Evolutionary conservation across 73 alveolate genomes (phyloP), one percentile per base, ranked within the genome.

Genomic region (Breviolum minutum): DNA sequence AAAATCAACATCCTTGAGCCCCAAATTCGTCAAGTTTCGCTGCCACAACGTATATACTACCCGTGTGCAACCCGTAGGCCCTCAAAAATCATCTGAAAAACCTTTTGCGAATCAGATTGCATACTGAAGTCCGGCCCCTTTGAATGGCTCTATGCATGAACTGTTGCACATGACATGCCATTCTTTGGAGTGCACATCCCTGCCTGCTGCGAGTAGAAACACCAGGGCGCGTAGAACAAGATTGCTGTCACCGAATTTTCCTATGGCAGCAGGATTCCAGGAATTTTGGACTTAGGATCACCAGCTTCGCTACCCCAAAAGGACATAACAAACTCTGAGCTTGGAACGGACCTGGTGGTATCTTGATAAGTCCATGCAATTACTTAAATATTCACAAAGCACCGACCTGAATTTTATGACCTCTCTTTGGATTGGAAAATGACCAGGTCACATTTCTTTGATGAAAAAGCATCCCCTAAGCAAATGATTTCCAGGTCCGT

Each of bases 191-290:
- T 2, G 77, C 2, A 68, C 17, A 0, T 5, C 86, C 17, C 0
- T 77, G 77, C 99, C 93, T 94, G 99, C 80, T 94, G 99, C 68
- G 99, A 94, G 99, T 77, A 94, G 85, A 94, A 94, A 74, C 99
- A 94, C 99, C 99, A 94, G 62, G 99, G 99, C 73, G 99, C 99
- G 48, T 94, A 94, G 99, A 94, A 94, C 99, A 94, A 32, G 30
- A 94, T 80, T 62, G 99, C 99, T 26, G 99, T 77, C 63, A 94
- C 99, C 54, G 97, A 77, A 63, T 91, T 71, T 48, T 91, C 97
- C 97, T 91, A 19, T 54, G 76, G 12, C 8, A 40, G 8, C 91
- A 40, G 54, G 54, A 40, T 40, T 40, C 54, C 54, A 40, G 0
- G 54, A 40, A 40, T 40, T 40, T 40, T 40, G 29, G 40, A 82